A percentile compares a stretch with the other conserved stretches of the same genome.
Conservation (phyloP, 225 moss, liverwort and hornwort species). For the Thuidium tamariscinum region DNA sequence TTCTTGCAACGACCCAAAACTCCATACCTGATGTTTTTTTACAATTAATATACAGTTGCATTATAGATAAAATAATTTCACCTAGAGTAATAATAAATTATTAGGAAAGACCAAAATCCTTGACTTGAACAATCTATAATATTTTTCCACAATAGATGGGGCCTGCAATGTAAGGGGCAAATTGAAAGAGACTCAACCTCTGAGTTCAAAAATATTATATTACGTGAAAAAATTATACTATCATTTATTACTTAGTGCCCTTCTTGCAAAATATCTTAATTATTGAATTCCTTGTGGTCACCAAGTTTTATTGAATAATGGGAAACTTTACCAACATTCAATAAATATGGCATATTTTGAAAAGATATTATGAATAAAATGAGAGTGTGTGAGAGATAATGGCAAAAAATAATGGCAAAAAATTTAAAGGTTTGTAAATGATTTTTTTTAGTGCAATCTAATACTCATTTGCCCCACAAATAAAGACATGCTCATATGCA, state of each 20-base stretch:
- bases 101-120: too few relatives aligned
- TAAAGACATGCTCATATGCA: too few relatives aligned
- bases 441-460: neutral
- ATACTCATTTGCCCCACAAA: neutral
- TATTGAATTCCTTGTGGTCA: neutral
- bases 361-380: neutral
- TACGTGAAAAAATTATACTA: neutral
- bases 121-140: too few relatives aligned
- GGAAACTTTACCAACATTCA: neutral
- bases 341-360: neutral
- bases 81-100: accelerated
- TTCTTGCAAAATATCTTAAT: neutral
- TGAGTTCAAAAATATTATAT: neutral
- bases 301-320: accelerated
- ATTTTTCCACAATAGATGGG: neutral
- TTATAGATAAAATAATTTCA: neutral
- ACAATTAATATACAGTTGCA: neutral
- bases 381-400: too few relatives aligned
- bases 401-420: too few relatives aligned
- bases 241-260: neutral
- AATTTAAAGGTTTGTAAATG: neutral
- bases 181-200: too few relatives aligned
- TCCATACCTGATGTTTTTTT: neutral
- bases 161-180: neutral
- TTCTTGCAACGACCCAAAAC: too few relatives aligned